Evolutionary conservation across 108 stramenopile species (phyloP), one percentile per base, ranked within the genome.

Genomic region (Cylindrotheca fusiformis): DNA sequence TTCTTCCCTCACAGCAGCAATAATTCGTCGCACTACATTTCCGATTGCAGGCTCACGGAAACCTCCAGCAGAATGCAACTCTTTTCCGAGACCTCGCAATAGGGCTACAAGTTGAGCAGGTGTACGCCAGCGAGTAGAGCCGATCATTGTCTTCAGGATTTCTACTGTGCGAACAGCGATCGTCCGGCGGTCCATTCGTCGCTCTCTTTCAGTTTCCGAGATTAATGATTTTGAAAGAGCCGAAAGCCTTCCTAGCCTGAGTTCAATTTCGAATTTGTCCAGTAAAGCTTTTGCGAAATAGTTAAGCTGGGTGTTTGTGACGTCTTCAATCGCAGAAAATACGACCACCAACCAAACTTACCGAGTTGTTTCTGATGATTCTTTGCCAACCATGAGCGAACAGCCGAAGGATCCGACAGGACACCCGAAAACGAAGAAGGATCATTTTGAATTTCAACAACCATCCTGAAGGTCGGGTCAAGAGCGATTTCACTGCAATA

Each of bases 11-110:
- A 91, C 87, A 0, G 85, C 86, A 49, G 80, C 87, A 80, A 95
- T 85, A 47, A 91, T 65, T 6, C 93, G 74, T 33, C 90, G 77
- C 4, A 95, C 81, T 20, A 90, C 78, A 59, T 91, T 91, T 5
- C 83, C 92, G 65, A 94, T 88, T 19, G 87, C 88, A 2, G 88
- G 88, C 52, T 94, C 92, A 19, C 85, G 80, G 32, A 74, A 79
- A n/a, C 88, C 88, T 1, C 85, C 87, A 5, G 80, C 90, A 6
- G 80, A 77, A 60, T 90, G 86, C 54, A 91, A 52, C 41, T 87
- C 88, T 45, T 72, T 75, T 20, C 90, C 93, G 28, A 95, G 28
- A 41, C 84, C 93, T 6, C 85, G 72, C 67, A 95, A 50, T 21
- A 95, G 58, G 17, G 58, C 58, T 55, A 91, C 55, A 20, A 95